Conservation (phyloP, 352 stramenopile genomes). For the Peronospora farinosa region DNA sequence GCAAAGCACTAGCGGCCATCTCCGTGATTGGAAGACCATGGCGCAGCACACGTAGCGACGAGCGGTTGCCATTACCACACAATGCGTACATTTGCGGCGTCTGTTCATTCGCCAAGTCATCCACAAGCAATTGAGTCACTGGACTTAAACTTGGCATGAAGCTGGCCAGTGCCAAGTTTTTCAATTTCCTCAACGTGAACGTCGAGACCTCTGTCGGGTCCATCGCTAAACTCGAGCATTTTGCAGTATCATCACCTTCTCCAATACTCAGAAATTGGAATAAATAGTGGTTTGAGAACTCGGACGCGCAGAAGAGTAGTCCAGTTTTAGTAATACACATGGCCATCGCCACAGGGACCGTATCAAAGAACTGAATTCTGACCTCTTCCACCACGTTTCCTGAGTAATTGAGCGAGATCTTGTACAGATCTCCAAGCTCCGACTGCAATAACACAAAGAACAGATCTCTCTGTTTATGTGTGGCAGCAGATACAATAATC, state of each 20-base stretch:
- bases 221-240: constrained; percentile 65
- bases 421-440: constrained; percentile 98
- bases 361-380: constrained; percentile 95
- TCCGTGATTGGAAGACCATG: constrained; percentile 95
- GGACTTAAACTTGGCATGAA: constrained; percentile 87
- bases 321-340: constrained; percentile 98
- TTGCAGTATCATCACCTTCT: constrained; percentile 83
- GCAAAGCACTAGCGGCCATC: constrained; percentile 93
- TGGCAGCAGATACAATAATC: constrained; percentile 89
- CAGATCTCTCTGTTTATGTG: constrained; percentile 92
- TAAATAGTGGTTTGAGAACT: constrained; percentile 97
- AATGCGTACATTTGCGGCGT: constrained; percentile 96
- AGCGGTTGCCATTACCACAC: constrained; percentile 90
- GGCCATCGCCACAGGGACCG: constrained; percentile 88
- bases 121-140: constrained; percentile 92
- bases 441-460: constrained; percentile 98
- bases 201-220: constrained; percentile 50
- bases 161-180: constrained; percentile 83
- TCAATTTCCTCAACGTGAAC: constrained; percentile 81
- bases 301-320: constrained; percentile 93
- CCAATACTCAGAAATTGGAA: constrained; percentile 97
- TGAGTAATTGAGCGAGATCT: constrained; percentile 91
- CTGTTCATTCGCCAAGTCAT: constrained; percentile 92
- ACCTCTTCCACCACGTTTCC: constrained; percentile 76
- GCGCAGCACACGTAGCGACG: constrained; percentile 91